Evolutionary conservation across 441 rosid species (phyloP).

Genomic region (Flueggea neowawraea): DNA sequence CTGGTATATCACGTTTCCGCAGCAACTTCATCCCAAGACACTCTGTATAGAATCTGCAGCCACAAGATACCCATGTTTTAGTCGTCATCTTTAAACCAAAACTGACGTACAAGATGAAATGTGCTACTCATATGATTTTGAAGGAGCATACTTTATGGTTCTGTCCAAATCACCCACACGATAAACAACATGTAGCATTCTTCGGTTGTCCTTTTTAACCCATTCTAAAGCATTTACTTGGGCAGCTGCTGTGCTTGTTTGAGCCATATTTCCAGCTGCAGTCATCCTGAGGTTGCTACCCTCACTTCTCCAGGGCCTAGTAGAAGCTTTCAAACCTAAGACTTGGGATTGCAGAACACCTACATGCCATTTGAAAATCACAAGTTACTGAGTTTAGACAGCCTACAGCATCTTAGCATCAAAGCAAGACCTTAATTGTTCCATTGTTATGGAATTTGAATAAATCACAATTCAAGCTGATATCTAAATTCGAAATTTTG

Average conservation of each 20-base stretch:
- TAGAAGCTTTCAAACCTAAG: slow-evolving; percentile 39
- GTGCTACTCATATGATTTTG: slow-evolving; percentile 2
- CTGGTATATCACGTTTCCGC: slow-evolving; percentile 72
- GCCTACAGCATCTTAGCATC: no score
- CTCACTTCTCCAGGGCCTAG: slow-evolving; percentile 39
- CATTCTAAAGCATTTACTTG: slow-evolving; percentile 66
- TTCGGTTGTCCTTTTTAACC: slow-evolving; percentile 79
- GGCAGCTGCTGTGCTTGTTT: slow-evolving; percentile 52
- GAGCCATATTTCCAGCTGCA: slow-evolving; percentile 51
- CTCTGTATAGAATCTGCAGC: slow-evolving; percentile 65
- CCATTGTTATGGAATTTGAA: background rate
- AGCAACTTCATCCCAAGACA: slow-evolving; percentile 76
- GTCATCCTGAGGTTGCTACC: slow-evolving; percentile 32
- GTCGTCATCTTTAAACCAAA: background rate
- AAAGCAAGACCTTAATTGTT: no score
- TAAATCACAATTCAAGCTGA: no score
- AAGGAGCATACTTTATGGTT: slow-evolving; percentile 61
- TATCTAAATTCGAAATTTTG: no score
- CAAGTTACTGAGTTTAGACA: no score
- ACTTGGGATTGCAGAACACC: slow-evolving; percentile 60
- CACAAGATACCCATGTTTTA: slow-evolving; percentile 4
- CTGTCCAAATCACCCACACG: slow-evolving; percentile 93
- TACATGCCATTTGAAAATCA: slow-evolving; percentile 14
- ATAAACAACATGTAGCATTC: slow-evolving; percentile 94
- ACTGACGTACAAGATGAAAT: background rate